Percentiles rank a stretch among this genome's conserved stretches.
Conservation (phyloP, 345 rosid species). For the Psidium guajava region DNA sequence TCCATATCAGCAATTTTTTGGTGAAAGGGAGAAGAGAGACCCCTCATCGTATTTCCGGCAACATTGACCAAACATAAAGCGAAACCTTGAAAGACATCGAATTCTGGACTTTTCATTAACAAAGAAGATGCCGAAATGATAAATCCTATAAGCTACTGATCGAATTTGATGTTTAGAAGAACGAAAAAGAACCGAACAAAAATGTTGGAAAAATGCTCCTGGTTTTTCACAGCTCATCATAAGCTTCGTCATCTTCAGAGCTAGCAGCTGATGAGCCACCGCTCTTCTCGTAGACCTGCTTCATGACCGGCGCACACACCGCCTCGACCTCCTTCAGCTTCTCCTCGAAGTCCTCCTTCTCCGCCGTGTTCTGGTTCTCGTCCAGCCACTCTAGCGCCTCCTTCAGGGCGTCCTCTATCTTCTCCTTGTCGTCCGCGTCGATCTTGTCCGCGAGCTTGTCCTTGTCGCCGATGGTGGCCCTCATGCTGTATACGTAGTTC, state of each 20-base stretch:
- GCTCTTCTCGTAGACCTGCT: constrained; percentile 30
- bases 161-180: neutral
- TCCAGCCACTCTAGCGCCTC: constrained; percentile 54
- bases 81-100: neutral
- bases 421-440: constrained; percentile 37
- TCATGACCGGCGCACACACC: constrained; percentile 43
- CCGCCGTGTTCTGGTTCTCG: constrained; percentile 31
- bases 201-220: neutral
- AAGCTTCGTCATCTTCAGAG: constrained; percentile 17
- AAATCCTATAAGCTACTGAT: neutral
- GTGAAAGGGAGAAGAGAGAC: too few relatives aligned
- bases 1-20: too few relatives aligned
- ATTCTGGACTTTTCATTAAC: neutral
- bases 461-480: constrained; percentile 20
- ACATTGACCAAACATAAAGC: neutral
- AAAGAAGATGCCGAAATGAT: neutral
- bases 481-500: constrained; percentile 39
- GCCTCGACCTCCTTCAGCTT: constrained; percentile 43
- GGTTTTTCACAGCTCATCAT: constrained; percentile 31
- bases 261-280: constrained; percentile 8
- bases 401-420: constrained; percentile 24
- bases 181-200: neutral
- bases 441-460: constrained; percentile 36
- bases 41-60: neutral
- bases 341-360: constrained; percentile 44